A percentile compares a stretch with the other conserved stretches of the same genome.
These are phyloP conservation scores for Mentha longifolia DNA, from an alignment of 257 asterid genomes.

Conservation along the genomic window DNA sequence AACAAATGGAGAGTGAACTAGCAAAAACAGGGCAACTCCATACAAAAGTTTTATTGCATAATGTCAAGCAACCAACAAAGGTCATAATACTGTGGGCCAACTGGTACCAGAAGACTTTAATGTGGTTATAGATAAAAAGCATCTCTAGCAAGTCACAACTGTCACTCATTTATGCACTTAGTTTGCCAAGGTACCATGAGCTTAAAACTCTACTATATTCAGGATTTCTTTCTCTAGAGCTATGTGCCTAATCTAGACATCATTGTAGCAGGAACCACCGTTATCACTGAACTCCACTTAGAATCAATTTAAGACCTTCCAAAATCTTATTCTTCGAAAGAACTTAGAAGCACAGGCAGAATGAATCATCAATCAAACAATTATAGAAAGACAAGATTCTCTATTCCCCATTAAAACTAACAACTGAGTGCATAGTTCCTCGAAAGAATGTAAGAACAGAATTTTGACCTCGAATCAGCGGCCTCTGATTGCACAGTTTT, in stretches of 20 bases:
- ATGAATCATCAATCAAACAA: background rate
- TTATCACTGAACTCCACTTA: slow-evolving; percentile 8
- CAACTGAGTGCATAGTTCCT: slow-evolving; percentile 1
- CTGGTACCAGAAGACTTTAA: background rate
- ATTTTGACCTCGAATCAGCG: slow-evolving; percentile 67
- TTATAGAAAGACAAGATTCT: background rate
- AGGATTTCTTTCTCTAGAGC: background rate
- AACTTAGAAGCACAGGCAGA: background rate
- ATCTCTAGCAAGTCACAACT: background rate
- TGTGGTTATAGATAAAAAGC: background rate
- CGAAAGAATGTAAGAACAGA: background rate
- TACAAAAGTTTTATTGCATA: too few species aligned
- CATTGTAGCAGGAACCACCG: background rate
- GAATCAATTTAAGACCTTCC: background rate
- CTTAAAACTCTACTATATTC: background rate
- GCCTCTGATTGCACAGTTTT: slow-evolving; percentile 89
- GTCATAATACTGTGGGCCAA: background rate
- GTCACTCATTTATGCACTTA: background rate
- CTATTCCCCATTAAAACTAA: slow-evolving; percentile 1
- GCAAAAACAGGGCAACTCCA: too few species aligned
- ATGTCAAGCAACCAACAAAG: too few species aligned
- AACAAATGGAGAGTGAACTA: too few species aligned
- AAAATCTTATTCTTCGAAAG: background rate
- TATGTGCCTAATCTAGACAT: slow-evolving; percentile 11
- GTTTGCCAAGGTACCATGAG: background rate